Evolutionary conservation across 805 yeast genomes (phyloP), one percentile per base, ranked within the genome.

Genomic region (Saturnispora gosingensis): DNA sequence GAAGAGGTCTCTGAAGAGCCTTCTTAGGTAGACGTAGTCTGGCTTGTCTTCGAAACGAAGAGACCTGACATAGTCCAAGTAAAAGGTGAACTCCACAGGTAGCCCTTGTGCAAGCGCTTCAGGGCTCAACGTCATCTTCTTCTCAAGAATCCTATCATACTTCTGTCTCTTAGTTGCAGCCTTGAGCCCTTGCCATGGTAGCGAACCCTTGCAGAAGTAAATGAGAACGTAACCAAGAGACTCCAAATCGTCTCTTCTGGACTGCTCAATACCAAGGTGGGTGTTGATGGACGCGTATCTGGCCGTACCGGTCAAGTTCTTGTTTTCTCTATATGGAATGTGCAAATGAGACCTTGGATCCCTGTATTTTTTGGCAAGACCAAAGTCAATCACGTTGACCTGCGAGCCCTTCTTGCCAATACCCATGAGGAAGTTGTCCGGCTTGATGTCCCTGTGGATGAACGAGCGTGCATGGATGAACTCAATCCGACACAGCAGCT

Each of bases 181-280:
- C 70, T 89, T 89, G 63, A 91, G 78, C 4, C 99, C 99, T 71
- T 91, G 99, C 99, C 99, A 91, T 50, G 99, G 99, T 62, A 91
- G 79, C 16, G 95, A 85, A 43, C 99, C 98, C 53, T 96, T 81
- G 69, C 96, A 85, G 67, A 91, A 93, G 71, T 91, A 91, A 60
- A 91, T 87, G 61, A 93, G 76, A 50, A 91, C 97, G 66, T 91
- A 91, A 48, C 97, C 98, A 63, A 91, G 77, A 55, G 93, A 83
- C 72, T 93, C 99, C 61, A 91, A 77, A 68, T 91, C 99, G 70
- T 91, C 99, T 67, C 99, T 81, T 73, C 99, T 82, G 61, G 89
- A 82, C 71, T 91, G 99, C 68, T 91, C 99, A 60, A 91, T 86
- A 51, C 99, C 99, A 67, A 93, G 74, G 71, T 91, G 99, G 35